These are phyloP conservation scores for Suaeda aralocaspica DNA, from an alignment of 148 eudicot species.

Conservation along the genomic window DNA sequence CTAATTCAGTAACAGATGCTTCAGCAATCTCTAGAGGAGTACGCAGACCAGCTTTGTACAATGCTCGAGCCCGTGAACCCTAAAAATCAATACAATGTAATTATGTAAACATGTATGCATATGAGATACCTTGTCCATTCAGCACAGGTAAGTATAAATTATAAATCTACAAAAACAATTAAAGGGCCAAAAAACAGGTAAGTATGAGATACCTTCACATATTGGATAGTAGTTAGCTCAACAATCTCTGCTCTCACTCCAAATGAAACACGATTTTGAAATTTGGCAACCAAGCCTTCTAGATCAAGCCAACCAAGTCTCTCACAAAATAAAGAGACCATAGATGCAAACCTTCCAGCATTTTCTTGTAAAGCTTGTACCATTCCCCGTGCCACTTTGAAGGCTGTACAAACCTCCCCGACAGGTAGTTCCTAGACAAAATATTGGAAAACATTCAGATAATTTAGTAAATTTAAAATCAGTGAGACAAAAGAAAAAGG, in stretches of 20 bases:
- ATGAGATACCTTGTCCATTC: constrained; percentile 8
- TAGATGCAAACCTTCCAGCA: constrained; percentile 98
- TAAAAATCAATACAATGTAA: constrained; percentile 17
- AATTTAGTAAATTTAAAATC: not conserved
- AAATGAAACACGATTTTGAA: constrained; percentile 93
- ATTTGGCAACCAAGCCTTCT: constrained; percentile 85
- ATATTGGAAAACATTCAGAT: constrained; percentile 7
- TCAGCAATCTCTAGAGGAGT: constrained; percentile 94
- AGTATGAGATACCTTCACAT: constrained; percentile 63
- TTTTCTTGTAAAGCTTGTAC: constrained; percentile 96
- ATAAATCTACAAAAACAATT: not conserved
- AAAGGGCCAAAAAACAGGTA: not conserved
- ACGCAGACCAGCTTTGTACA: constrained; percentile 89
- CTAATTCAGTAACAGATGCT: constrained; percentile 75
- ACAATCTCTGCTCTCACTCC: constrained; percentile 99
- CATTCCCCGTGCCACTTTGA: constrained; percentile 97
- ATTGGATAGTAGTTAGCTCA: constrained; percentile 88
- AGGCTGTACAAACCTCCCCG: constrained; percentile 82
- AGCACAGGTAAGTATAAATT: not conserved
- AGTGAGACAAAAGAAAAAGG: not conserved
- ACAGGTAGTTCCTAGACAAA: constrained; percentile 74
- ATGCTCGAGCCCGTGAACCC: constrained; percentile 98
- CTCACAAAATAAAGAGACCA: constrained; percentile 96
- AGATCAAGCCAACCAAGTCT: constrained; percentile 99
- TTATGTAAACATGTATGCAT: constrained; percentile 2